Base-by-base conservation (phyloP, 371 early-diverging fungal genomes). In the Saksenaea vasiformis region DNA sequence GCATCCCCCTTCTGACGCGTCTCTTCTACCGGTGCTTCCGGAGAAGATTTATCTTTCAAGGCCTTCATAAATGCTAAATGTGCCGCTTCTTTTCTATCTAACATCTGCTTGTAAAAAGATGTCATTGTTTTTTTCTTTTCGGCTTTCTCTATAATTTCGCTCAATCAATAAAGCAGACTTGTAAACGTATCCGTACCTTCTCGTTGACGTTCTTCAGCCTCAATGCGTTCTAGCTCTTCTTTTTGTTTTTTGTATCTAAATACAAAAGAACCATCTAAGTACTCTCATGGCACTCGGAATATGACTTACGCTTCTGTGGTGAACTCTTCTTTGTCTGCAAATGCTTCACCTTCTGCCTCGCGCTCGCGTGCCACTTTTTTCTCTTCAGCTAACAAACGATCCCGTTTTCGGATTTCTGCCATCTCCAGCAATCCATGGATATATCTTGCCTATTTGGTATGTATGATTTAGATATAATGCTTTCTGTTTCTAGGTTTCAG, bases 381-480 rank as follows among this genome's bases (percentile, higher is more conserved):
- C 61, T 95, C 94, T 66, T 93, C 89, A 11, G 90, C 95, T 11
- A 90, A 78, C 56, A 92, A 78, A 26, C 89, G 88, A 67, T 97
- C 95, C 43, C 90, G 67, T 77, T 97, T 92, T 55, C 97, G 87
- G 38, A 86, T 76, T 60, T 92, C 88, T 9, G 96, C 90, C 38
- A 93, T 88, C 56, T 85, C 83, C 28, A 94, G 60, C 10, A 97
- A 67, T 13, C 80, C 84, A 7, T 83, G 80, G 64, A 97, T 91
- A 71, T 97, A 97, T 66, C 86, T 86, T 19, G 97, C 89, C 82
- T 90, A 72, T 5, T 7, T 7, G 28, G 28, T 55, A 67, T 13
- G 17, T 36, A 31, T 61, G 34, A 5, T 36, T 55, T 5, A 28
- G 53, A 19, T 3, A 41, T 35, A 24, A 56, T 71, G 37, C 64